A percentile compares a stretch with the other conserved stretches of the same genome.
Conservation (phyloP, 2,329 filamentous ascomycete genomes). For the Pseudogymnoascus sp. region DNA sequence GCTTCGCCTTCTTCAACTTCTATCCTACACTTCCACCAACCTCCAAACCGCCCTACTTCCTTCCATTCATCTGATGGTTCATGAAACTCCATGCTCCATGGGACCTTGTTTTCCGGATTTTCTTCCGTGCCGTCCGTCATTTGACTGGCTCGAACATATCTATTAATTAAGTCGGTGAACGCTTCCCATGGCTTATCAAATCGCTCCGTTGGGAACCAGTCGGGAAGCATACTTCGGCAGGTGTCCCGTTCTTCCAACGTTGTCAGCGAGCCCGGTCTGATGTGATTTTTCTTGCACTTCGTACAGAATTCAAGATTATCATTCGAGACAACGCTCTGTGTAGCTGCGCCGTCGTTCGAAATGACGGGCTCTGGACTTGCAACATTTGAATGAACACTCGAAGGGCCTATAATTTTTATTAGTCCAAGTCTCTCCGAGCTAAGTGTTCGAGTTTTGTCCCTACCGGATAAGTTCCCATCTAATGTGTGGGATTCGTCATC, state of each 20-base stretch:
- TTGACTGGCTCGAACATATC: constrained; percentile 17
- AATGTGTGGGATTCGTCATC: background rate
- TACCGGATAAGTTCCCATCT: background rate
- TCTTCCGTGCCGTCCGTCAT: constrained; percentile 10
- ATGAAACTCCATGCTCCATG: constrained; percentile 23
- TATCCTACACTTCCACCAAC: constrained; percentile 25
- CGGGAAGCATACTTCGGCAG: constrained; percentile 22
- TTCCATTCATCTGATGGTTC: constrained; percentile 20
- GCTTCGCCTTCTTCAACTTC: constrained; percentile 13
- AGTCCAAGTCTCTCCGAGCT: background rate
- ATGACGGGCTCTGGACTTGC: constrained; percentile 8
- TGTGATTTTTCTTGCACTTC: constrained; percentile 22
- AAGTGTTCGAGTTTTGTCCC: background rate
- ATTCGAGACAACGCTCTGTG: background rate
- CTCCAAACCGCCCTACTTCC: constrained; percentile 14
- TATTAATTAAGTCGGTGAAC: constrained; percentile 17
- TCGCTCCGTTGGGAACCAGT: constrained; percentile 23
- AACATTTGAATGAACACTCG: background rate
- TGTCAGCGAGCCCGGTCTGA: constrained; percentile 19
- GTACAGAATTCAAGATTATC: constrained; percentile 19
- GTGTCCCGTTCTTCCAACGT: constrained; percentile 22
- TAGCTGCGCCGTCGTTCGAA: constrained; percentile 12
- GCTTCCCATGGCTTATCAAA: constrained; percentile 18
- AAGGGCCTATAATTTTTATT: background rate
- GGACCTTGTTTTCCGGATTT: background rate